These are phyloP conservation scores for Lachancea sp. DNA, from an alignment of 805 yeast genomes.

Conservation along the genomic window DNA sequence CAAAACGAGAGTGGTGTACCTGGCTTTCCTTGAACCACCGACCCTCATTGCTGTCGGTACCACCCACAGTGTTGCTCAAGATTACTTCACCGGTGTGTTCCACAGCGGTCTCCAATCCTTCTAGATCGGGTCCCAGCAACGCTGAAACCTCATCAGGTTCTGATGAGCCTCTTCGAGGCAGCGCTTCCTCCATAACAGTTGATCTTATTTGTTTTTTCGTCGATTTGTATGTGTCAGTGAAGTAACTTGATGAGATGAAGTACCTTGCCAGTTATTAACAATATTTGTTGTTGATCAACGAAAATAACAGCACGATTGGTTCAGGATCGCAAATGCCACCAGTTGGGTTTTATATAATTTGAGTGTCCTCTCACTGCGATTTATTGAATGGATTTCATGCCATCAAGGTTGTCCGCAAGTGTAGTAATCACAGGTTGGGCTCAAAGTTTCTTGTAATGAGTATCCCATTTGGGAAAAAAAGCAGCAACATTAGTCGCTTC, in stretches of 20 bases:
- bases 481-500: background rate
- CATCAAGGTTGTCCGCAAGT: too few relatives aligned
- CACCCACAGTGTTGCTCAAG: conserved; percentile 11
- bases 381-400: too few relatives aligned
- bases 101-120: conserved; percentile 14
- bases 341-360: too few relatives aligned
- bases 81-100: conserved; percentile 19
- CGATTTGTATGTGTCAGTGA: background rate
- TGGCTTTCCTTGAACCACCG: conserved; percentile 48
- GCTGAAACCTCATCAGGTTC: conserved; percentile 1
- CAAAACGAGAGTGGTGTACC: conserved; percentile 35
- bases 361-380: too few relatives aligned
- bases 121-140: conserved; percentile 4
- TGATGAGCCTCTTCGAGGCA: background rate
- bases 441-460: too few relatives aligned
- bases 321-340: too few relatives aligned
- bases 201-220: background rate
- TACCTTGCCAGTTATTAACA: background rate
- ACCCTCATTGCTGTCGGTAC: conserved; percentile 7
- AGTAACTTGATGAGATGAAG: background rate
- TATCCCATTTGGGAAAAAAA: too few relatives aligned
- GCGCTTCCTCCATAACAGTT: conserved; percentile 1
- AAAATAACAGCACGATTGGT: background rate
- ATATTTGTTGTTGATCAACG: background rate
- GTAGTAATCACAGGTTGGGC: too few relatives aligned